Evolutionary conservation across 129 eudicot genomes (phyloP), one percentile per base, ranked within the genome.

Genomic region (Sambucus nigra): DNA sequence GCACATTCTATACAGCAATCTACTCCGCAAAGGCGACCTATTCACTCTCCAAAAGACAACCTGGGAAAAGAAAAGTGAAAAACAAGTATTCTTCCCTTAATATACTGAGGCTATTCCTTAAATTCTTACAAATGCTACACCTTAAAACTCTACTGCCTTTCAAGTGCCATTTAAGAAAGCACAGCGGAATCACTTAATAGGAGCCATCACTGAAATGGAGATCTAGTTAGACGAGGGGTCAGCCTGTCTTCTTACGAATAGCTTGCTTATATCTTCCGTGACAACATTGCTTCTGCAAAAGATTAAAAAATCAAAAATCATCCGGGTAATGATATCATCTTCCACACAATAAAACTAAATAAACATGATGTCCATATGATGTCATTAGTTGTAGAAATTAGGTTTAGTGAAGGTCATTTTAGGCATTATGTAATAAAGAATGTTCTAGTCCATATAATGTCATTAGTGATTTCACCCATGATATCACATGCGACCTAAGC

Each of bases 261-360:
- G 77, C 84, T 86, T 91, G 80, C 70, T 74, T 53, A 91, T 74
- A 64, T 91, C 99, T 77, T 91, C 99, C 1, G 95, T 91, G 2
- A 91, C 99, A 25, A 91, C 75, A 25, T 91, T 91, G 76, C 95
- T 91, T 91, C 99, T 91, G 94, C 70, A 59, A 66, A 57, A 44
- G 64, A 15, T 32, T 40, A 35, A n/a, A n/a, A 35, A 44, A 38
- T 17, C 9, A 24, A 57, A 59, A 61, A 42, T 32, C 29, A 49
- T 39, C 50, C 25, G 32, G 10, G 19, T n/a, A n/a, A n/a, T 12
- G 5, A 6, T 33, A 38, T 20, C 41, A 54, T 28, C 44, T 24
- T 12, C 2, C 12, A n/a, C 47, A 25, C 24, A 22, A 32, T 25
- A 50, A 48, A 22, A 48, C 38, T 31, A 31, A 31, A n/a, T n/a